Evolutionary conservation across 1,284 basidiomycete genomes (phyloP), one percentile per base, ranked within the genome.

Genomic region (Austropuccinia psidii): DNA sequence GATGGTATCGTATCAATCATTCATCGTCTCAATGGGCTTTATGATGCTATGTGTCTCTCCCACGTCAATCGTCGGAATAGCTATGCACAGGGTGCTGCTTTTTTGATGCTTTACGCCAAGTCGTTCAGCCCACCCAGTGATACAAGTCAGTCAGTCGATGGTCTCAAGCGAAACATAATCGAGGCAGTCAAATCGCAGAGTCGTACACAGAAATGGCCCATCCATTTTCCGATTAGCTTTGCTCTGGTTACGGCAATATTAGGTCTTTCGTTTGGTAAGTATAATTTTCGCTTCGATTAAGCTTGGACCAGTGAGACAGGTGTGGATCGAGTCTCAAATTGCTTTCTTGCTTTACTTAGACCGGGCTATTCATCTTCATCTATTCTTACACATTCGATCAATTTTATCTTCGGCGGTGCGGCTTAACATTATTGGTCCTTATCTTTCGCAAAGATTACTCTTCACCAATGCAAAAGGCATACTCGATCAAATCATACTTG

Each of bases 351-450:
- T 4, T 35, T 21, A 65, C 13, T 15, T 60, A 92, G 89, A 88
- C 77, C 85, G 88, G 67, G 83, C 89, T 4, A 87, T 89, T 74
- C 89, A 90, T 78, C 86, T 98, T 13, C 90, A 95, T 78, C 86
- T 98, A 45, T 98, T 97, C 82, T 85, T 98, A 3, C 93, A 98
- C 77, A 90, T 91, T 1, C 86, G 96, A 4, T 87, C 90, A 43
- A 83, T 97, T 58, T 85, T 98, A 31, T 96, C 93, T 2, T 91
- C 93, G 1, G 89, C 91, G 0, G 90, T 98, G 13, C 86, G 96
- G 5, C 84, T 98, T 76, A 98, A 98, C 80, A 85, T 87, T 24
- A 84, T 98, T 70, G 95, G 96, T 0, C 96, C 96, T 0, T 99
- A 99, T 80, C 86, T 87, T 39, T 87, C 95, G 0, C 94, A 98